Conservation (phyloP, 2,329 filamentous ascomycete genomes). For the Nemania abortiva region DNA sequence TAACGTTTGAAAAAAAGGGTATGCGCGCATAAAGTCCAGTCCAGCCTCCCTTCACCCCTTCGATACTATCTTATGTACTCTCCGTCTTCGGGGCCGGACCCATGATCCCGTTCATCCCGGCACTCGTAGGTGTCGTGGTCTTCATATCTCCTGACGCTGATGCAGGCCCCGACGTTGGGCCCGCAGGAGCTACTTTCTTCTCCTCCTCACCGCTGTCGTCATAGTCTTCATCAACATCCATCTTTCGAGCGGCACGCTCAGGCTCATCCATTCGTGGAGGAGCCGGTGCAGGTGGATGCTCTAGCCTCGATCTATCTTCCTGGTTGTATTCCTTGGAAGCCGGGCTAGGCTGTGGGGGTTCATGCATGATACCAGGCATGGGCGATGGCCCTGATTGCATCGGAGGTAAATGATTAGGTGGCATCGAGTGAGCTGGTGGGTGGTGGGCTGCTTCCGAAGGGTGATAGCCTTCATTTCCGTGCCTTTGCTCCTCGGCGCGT, state of each 20-base stretch:
- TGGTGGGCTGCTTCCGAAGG: slow-evolving; percentile 94
- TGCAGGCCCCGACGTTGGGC: slow-evolving; percentile 56
- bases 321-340: slow-evolving; percentile 65
- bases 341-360: slow-evolving; percentile 60
- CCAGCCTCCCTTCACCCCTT: slow-evolving; percentile 31
- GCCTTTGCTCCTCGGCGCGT: slow-evolving; percentile 68
- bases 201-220: slow-evolving; percentile 94
- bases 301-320: slow-evolving; percentile 68
- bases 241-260: slow-evolving; percentile 85
- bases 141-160: slow-evolving; percentile 66
- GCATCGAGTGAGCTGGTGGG: slow-evolving; percentile 71
- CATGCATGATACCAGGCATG: slow-evolving; percentile 65
- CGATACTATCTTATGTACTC: slow-evolving; percentile 40
- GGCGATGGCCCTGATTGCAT: slow-evolving; percentile 71
- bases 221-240: slow-evolving; percentile 98
- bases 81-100: slow-evolving; percentile 63
- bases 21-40: slow-evolving; percentile 42
- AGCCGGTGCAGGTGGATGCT: slow-evolving; percentile 58
- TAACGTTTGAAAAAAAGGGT: slow-evolving; percentile 43
- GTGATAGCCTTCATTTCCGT: slow-evolving; percentile 81
- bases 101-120: slow-evolving; percentile 62
- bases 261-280: slow-evolving; percentile 76
- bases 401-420: slow-evolving; percentile 68
- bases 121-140: slow-evolving; percentile 62
- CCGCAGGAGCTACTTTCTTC: slow-evolving; percentile 65